phyloP scores from a whole-genome alignment of 805 yeast species.

The Saturnispora dispora region DNA sequence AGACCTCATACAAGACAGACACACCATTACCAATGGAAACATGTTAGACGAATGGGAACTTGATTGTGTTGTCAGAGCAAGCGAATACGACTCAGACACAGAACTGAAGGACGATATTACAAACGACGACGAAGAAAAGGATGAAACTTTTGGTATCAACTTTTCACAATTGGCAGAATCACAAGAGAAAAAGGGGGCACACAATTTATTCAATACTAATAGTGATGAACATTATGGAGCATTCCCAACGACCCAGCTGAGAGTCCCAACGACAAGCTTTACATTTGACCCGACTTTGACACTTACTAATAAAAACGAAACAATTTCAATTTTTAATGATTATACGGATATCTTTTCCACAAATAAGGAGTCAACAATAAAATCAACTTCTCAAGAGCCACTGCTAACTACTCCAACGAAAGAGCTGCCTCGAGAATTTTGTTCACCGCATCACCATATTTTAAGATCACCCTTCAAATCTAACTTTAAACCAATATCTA shows the following conservation, averaged over 20 bases:
- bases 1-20: constrained; percentile 4
- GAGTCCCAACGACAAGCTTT: not conserved
- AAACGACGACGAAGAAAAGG: constrained; percentile 18
- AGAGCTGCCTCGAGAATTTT: constrained; percentile 11
- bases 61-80: constrained; percentile 15
- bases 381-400: not conserved
- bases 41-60: constrained; percentile 10
- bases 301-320: not conserved
- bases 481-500: constrained; percentile 22
- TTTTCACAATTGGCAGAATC: constrained; percentile 1
- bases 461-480: constrained; percentile 26
- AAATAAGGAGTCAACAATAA: not conserved
- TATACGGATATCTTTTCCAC: not conserved
- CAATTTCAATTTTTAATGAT: constrained; percentile 4
- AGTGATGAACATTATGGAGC: not conserved
- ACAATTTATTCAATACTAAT: not conserved
- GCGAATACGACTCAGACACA: constrained; percentile 10
- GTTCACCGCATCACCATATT: constrained; percentile 31
- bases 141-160: constrained; percentile 20
- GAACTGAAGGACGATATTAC: constrained; percentile 9
- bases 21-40: constrained; percentile 12
- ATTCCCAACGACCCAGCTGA: not conserved
- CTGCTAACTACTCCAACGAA: not conserved
- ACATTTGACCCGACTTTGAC: constrained; percentile 4
- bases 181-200: not conserved